Evolutionary conservation across 2,329 filamentous ascomycete genomes (phyloP).

Genomic region (Bipolaris sorokiniana): DNA sequence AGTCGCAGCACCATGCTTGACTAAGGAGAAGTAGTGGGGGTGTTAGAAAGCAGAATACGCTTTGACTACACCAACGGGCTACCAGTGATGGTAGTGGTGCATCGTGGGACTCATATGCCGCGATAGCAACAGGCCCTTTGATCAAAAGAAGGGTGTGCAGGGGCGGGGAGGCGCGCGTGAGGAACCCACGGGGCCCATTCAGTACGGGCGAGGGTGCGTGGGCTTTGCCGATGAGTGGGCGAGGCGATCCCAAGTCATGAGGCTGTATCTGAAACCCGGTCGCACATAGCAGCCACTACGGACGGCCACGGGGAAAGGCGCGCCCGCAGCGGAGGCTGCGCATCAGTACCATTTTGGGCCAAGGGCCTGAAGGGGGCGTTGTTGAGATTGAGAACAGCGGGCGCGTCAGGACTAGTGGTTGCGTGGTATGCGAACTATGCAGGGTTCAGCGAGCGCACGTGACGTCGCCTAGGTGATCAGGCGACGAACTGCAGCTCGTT

Average conservation of each 20-base stretch:
- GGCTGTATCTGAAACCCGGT: slow-evolving; percentile 16
- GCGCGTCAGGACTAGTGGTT: background rate
- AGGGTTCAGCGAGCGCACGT: slow-evolving; percentile 9
- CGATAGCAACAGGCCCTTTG: background rate
- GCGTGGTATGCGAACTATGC: slow-evolving; percentile 1
- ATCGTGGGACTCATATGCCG: slow-evolving; percentile 14
- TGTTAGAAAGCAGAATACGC: background rate
- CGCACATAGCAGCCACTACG: slow-evolving; percentile 12
- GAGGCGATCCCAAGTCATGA: slow-evolving; percentile 17
- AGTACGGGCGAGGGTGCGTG: slow-evolving; percentile 15
- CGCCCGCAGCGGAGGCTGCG: slow-evolving; percentile 7
- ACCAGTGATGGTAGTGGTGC: background rate
- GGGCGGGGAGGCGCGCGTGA: slow-evolving; percentile 14
- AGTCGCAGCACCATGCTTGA: slow-evolving; percentile 35
- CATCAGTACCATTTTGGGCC: slow-evolving; percentile 3
- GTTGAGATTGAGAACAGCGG: background rate
- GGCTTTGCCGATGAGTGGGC: slow-evolving; percentile 15
- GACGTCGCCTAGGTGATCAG: slow-evolving; percentile 8
- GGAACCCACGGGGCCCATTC: slow-evolving; percentile 15
- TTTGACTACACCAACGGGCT: background rate
- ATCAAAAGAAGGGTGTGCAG: slow-evolving; percentile 9
- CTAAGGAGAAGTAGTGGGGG: too few relatives aligned
- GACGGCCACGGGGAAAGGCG: slow-evolving; percentile 12
- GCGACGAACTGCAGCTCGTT: slow-evolving; percentile 4
- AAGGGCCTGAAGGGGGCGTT: slow-evolving; percentile 2